phyloP scores from a whole-genome alignment of 2,329 filamentous ascomycete genomes.

The Monosporascus sp. region DNA sequence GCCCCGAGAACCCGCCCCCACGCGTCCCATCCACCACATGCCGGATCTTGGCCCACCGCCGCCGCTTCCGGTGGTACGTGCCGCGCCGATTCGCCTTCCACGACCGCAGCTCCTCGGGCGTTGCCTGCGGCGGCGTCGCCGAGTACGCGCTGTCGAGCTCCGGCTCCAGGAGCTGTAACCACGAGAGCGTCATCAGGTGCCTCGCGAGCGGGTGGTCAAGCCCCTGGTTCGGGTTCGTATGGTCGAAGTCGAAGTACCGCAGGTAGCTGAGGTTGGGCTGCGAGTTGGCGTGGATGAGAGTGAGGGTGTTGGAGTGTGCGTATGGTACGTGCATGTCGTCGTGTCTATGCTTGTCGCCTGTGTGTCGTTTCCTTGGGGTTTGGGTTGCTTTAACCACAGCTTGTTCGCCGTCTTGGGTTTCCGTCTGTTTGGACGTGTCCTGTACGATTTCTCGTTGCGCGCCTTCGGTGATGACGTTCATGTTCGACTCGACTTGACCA shows the following conservation, averaged over 20 bases:
- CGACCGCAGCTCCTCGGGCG: constrained; percentile 55
- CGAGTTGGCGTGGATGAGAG: constrained; percentile 72
- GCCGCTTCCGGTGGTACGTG: constrained; percentile 82
- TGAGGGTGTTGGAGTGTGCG: constrained; percentile 69
- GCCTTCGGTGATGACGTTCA: not conserved
- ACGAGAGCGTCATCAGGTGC: constrained; percentile 79
- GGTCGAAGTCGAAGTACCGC: constrained; percentile 84
- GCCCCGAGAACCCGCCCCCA: constrained; percentile 72
- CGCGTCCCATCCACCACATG: constrained; percentile 70
- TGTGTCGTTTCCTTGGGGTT: not conserved
- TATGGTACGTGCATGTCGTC: constrained; percentile 59
- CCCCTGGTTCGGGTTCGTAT: constrained; percentile 55
- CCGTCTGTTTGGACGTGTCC: constrained; percentile 1
- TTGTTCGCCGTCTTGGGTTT: constrained; percentile 18
- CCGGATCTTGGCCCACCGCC: constrained; percentile 70
- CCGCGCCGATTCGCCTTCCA: constrained; percentile 81
- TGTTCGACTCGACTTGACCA: not conserved
- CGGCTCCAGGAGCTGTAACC: constrained; percentile 84
- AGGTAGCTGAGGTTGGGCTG: constrained; percentile 85
- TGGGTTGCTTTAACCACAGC: constrained; percentile 5
- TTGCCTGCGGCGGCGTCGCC: constrained; percentile 54
- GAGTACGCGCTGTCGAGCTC: constrained; percentile 68
- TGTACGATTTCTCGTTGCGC: not conserved
- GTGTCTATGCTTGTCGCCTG: constrained; percentile 9
- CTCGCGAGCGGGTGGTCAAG: constrained; percentile 72